Base-by-base conservation (phyloP, 2,329 filamentous ascomycete genomes). In the Arachnomyces sp. region DNA sequence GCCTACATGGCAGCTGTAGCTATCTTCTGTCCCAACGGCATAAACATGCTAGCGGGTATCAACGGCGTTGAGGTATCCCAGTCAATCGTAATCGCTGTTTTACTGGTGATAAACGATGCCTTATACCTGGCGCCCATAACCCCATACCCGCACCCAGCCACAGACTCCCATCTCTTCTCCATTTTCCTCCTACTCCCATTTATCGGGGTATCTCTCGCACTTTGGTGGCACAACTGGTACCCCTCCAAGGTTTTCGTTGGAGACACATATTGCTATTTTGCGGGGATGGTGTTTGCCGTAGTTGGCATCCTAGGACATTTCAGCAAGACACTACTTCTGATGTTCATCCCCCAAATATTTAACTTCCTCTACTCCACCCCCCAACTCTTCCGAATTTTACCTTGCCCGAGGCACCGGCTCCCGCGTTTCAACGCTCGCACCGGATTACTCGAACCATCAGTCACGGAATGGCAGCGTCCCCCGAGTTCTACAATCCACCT, bases 1-100 rank as follows among this genome's bases (percentile, higher is more conserved):
- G 69, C 82, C 56, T 98, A 96, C 73, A 98, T 98, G 92, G 86
- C 87, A 38, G 82, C 84, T 42, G 77, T 98, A 51, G 85, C 90
- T 59, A 98, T 98, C 63, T 98, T 98, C 70, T 94, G 88, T 52
- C 89, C 92, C 5, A 96, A 98, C 68, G 88, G 87, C 63, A 98
- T 98, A 76, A 98, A 98, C 71, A 98, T 98, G 67, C 72, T 98
- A n/a, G 92, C 92, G 0, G 92, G 92, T n/a, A 86, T 98, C 64
- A 98, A 98, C 63, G 92, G 92, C 40, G 92, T 98, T 60, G 92
- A 98, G 63, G 92, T 96, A 40, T 80, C 84, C 8, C 92, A 98
- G 66, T 95, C 88, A 44, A 71, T 98, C 47, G 84, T 94, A 48
- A 86, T 98, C 58, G 90, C 89, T 17, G 63, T 80, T 39, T 75